Evolutionary conservation across 2,329 filamentous ascomycete genomes (phyloP), one percentile per base, ranked within the genome.

Genomic region (Aotearoamyces nothofagi): DNA sequence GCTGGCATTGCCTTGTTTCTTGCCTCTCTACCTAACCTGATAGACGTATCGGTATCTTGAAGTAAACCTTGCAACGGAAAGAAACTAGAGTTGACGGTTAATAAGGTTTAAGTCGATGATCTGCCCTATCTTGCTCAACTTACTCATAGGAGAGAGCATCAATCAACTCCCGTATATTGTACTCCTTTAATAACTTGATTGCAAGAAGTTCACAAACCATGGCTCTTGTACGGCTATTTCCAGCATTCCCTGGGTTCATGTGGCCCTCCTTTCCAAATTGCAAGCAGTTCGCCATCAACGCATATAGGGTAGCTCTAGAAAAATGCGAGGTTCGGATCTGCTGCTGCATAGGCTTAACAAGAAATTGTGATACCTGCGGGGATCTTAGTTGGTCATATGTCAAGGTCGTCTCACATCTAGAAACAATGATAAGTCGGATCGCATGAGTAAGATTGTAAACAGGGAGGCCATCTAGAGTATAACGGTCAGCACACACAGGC

Each of bases 61-160:
- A 71, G 61, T 22, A 90, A 62, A 6, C 86, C 87, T 50, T 93
- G 84, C 1, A 94, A 63, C 1, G 87, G 87, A n/a, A n/a, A n/a
- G n/a, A n/a, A n/a, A n/a, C n/a, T n/a, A n/a, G n/a, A n/a, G n/a
- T n/a, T n/a, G n/a, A n/a, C n/a, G n/a, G n/a, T n/a, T n/a, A n/a
- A n/a, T n/a, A n/a, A n/a, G n/a, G n/a, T n/a, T n/a, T n/a, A n/a
- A n/a, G n/a, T n/a, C n/a, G n/a, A n/a, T n/a, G n/a, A n/a, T n/a
- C n/a, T n/a, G n/a, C n/a, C n/a, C n/a, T n/a, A n/a, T n/a, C n/a
- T n/a, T n/a, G n/a, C n/a, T n/a, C n/a, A n/a, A n/a, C n/a, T n/a
- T n/a, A n/a, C n/a, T 94, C 87, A 53, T 94, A 94, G 15, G 83
- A 92, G 22, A 96, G 61, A 3, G 83, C 84, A 57, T 96, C 87